Base-by-base conservation (phyloP, 1,284 basidiomycete genomes). In the Earliella scabrosa region DNA sequence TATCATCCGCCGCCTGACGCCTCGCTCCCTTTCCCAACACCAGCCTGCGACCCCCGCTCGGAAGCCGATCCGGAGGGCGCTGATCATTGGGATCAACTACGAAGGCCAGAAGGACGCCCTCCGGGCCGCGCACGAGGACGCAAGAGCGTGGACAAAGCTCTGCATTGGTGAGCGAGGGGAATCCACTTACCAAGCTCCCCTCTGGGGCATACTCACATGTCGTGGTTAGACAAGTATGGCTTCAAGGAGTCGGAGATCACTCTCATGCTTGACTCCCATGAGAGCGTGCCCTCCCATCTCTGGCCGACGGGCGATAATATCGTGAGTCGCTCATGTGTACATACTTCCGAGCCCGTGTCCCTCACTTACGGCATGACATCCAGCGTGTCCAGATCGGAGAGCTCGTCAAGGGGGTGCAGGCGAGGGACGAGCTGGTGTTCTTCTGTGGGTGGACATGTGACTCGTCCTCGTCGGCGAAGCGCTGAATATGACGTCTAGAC, bases 361-460 rank as follows among this genome's bases (percentile, higher is more conserved):
- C n/a, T n/a, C n/a, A n/a, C n/a, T n/a, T n/a, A n/a, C n/a, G n/a
- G n/a, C n/a, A n/a, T n/a, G n/a, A n/a, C 29, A 13, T 6, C 13
- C 29, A 31, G 29, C 29, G 29, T 13, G 29, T 13, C 13, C 41
- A 61, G 47, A 60, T 61, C 11, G 27, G 39, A 18, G 44, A 45
- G 13, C 40, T 61, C 8, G 60, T 64, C 8, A 41, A 45, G 13
- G 56, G 41, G 31, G 56, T 56, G 8, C 57, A 49, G 27, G 50
- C 58, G 2, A 58, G 56, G 8, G 63, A 64, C 38, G 51, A 48
- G 14, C 53, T 64, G 14, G 44, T 58, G 21, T 64, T 64, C 54
- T 57, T 56, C 38, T 64, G 63, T 64, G 31, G 31, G 59, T 56
- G 6, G 21, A 20, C 41, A 31, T 7, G 18, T n/a, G 50, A 36